Conservation (phyloP, 306 rosid genomes). For the Vicia sativa region DNA sequence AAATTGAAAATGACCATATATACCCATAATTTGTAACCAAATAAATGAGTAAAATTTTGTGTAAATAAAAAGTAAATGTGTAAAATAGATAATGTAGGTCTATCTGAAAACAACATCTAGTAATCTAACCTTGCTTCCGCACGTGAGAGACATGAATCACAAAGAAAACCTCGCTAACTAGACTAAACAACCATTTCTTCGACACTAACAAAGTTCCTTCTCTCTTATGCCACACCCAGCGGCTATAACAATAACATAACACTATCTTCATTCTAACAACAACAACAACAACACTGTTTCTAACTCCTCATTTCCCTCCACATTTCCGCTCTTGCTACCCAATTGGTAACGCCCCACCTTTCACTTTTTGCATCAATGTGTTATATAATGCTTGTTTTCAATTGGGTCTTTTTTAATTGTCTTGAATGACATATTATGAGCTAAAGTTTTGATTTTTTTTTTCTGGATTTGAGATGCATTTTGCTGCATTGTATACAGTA, state of each 20-base stretch:
- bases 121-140: not conserved
- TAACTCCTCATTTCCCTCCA: slow-evolving; percentile 20
- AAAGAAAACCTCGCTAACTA: not conserved
- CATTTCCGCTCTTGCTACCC: slow-evolving; percentile 45
- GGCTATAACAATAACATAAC: not conserved
- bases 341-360: slow-evolving; percentile 41
- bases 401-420: not conserved
- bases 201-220: not conserved
- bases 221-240: not conserved
- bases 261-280: not conserved
- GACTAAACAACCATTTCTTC: not conserved
- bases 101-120: too few species aligned
- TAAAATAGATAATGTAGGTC: too few species aligned
- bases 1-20: too few species aligned
- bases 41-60: too few species aligned
- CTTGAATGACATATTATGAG: not conserved
- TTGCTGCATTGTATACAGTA: slow-evolving; percentile 17
- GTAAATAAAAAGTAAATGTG: too few species aligned
- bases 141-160: not conserved
- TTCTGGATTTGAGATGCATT: slow-evolving; percentile 20
- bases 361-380: too few species aligned
- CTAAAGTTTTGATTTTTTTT: slow-evolving; percentile 29
- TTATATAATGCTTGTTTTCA: too few species aligned
- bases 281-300: not conserved
- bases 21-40: too few species aligned